phyloP scores from a whole-genome alignment of 2,329 filamentous ascomycete species.

The Nothophaeocryptopus gaeumannii region DNA sequence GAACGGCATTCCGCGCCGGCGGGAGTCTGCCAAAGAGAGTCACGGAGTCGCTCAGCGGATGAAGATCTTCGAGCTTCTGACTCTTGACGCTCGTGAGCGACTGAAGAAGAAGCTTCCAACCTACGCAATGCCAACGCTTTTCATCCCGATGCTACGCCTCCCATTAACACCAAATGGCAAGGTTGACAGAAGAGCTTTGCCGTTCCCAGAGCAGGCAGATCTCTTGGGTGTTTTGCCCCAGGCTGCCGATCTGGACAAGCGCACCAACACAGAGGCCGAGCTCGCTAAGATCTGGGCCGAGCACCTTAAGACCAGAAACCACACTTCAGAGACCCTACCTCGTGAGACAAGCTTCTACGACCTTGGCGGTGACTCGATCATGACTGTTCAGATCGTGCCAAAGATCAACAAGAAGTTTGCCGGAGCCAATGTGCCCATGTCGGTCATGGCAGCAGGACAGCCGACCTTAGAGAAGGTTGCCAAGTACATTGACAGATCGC shows the following conservation, averaged over 20 bases:
- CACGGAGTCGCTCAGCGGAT: conserved; percentile 41
- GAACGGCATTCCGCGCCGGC: conserved; percentile 21
- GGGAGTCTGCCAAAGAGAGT: conserved; percentile 31
- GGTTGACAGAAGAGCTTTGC: conserved; percentile 73
- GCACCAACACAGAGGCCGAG: conserved; percentile 59
- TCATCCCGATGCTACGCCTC: conserved; percentile 69
- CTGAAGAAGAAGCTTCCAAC: conserved; percentile 68
- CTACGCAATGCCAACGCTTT: conserved; percentile 72
- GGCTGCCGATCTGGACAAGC: conserved; percentile 44
- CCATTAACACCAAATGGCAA: conserved; percentile 85
- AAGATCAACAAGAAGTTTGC: conserved; percentile 61
- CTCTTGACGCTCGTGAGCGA: conserved; percentile 62
- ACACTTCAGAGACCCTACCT: conserved; percentile 63
- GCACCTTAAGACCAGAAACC: conserved; percentile 60
- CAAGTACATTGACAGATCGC: conserved; percentile 49
- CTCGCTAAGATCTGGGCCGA: conserved; percentile 72
- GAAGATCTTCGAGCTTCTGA: conserved; percentile 60
- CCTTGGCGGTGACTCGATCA: conserved; percentile 73
- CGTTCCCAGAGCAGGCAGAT: conserved; percentile 74
- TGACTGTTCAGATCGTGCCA: conserved; percentile 78
- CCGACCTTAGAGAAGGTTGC: conserved; percentile 61
- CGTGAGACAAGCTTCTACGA: conserved; percentile 71
- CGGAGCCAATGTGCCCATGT: conserved; percentile 67
- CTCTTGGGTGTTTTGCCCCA: conserved; percentile 56
- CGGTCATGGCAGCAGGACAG: conserved; percentile 62